Percentiles rank a stretch among this genome's conserved stretches.
Conservation (phyloP, 2,329 filamentous ascomycete genomes). For the Colletotrichum musicola region DNA sequence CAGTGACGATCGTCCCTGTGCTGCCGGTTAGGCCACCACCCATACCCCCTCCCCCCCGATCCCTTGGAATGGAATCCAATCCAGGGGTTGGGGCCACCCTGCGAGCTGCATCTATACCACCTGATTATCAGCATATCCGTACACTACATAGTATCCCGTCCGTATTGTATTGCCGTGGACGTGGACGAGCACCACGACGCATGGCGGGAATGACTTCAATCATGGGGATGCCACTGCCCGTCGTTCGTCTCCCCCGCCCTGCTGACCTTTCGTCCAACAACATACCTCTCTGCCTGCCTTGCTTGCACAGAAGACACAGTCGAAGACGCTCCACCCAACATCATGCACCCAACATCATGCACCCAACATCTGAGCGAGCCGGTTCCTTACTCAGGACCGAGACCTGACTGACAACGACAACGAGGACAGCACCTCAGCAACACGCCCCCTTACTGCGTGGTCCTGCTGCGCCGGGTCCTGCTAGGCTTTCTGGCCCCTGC, state of each 20-base stretch:
- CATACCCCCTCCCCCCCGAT: no score
- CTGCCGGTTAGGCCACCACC: conserved; percentile 30
- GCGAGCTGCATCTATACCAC: conserved; percentile 17
- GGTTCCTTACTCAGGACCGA: no score
- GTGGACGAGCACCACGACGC: background rate
- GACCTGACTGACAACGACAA: no score
- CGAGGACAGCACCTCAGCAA: no score
- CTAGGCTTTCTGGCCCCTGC: conserved; percentile 5
- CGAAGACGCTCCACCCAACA: background rate
- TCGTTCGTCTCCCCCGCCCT: background rate
- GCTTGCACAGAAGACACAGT: no score
- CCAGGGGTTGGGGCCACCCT: conserved; percentile 34
- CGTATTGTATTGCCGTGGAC: background rate
- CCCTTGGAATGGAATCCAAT: no score
- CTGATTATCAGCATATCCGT: background rate
- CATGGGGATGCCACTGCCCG: background rate
- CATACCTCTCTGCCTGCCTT: no score
- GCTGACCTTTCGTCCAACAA: background rate
- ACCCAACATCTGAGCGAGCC: background rate
- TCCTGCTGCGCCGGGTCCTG: background rate
- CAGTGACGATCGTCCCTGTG: conserved; percentile 31
- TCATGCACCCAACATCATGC: background rate
- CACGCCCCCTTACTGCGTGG: background rate
- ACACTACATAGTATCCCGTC: background rate
- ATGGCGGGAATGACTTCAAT: background rate